Conservation (phyloP, 805 yeast genomes). For the Ogataea degrootiae region DNA sequence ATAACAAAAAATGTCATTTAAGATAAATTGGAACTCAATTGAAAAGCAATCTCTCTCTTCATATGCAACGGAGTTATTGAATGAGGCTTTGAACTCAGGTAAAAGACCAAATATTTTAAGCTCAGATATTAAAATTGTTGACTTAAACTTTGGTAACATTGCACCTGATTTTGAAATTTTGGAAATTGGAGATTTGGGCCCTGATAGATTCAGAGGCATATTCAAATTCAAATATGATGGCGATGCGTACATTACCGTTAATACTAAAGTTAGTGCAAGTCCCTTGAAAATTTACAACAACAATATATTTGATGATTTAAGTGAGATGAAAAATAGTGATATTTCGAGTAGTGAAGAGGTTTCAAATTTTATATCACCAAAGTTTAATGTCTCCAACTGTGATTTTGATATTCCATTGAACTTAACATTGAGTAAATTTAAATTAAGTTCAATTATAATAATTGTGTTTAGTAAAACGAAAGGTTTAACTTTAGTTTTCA, state of each 20-base stretch:
- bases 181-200: conserved; percentile 77
- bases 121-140: conserved; percentile 61
- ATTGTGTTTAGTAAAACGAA: conserved; percentile 77
- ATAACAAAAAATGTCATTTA: conserved; percentile 56
- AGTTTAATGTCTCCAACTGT: conserved; percentile 58
- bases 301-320: conserved; percentile 24
- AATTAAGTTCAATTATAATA: conserved; percentile 75
- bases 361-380: conserved; percentile 56
- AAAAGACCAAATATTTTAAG: conserved; percentile 67
- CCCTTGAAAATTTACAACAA: conserved; percentile 62
- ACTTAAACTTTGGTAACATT: conserved; percentile 65
- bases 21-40: conserved; percentile 71
- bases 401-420: conserved; percentile 76
- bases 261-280: conserved; percentile 80
- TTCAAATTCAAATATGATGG: conserved; percentile 75
- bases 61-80: conserved; percentile 61
- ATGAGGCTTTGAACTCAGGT: conserved; percentile 71
- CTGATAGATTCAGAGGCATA: conserved; percentile 74
- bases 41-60: conserved; percentile 58
- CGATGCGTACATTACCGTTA: conserved; percentile 68
- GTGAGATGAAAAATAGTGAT: conserved; percentile 28
- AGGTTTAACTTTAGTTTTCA: conserved; percentile 81
- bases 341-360: conserved; percentile 27
- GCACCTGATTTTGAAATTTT: conserved; percentile 75
- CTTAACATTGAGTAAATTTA: conserved; percentile 65